Base-by-base conservation (phyloP, 164 flowering plant genomes). In the Macadamia tetraphylla region DNA sequence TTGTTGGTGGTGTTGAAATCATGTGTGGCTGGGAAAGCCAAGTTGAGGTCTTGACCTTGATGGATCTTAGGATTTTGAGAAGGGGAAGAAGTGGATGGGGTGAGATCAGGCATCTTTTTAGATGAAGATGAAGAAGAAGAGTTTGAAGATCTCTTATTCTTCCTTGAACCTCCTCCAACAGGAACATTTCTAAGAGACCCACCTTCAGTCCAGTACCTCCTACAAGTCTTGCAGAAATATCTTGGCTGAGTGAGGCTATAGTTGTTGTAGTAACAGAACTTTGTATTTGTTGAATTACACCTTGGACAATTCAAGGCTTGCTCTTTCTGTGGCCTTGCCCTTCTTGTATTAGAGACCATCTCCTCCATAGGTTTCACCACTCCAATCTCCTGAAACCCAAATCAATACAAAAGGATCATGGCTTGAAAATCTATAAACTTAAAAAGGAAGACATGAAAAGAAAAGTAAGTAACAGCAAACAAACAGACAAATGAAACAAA, bases 21-120 rank as follows among this genome's bases (percentile, higher is more conserved):
- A 15, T 69, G 56, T 43, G 78, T 11, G 48, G 85, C 75, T 52
- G 80, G 83, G 79, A 80, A 86, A 14, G 86, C 84, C 49, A 88
- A 75, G 79, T 88, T 87, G n/a, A 91, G 88, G 75, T 88, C 94
- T 49, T 86, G 93, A 29, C 83, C 81, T 61, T 80, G 77, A 67
- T 79, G 81, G 81, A 81, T 79, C 68, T 77, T 85, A 75, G 87
- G 84, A 85, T 82, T 83, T 71, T 80, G 85, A 62, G 78, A 42
- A 30, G 76, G 69, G 9, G 59, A 67, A 56, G 2, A n/a, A n/a
- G n/a, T 70, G 35, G 73, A 68, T 52, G 81, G 80, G 62, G 76
- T 77, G 43, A 79, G 84, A 78, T 86, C 88, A 69, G 84, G 71
- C 15, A 78, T 64, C 59, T 77, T 80, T 74, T 77, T 82, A 63